Conservation (phyloP, 2,329 filamentous ascomycete species). For the Byssochlamys sp. region DNA sequence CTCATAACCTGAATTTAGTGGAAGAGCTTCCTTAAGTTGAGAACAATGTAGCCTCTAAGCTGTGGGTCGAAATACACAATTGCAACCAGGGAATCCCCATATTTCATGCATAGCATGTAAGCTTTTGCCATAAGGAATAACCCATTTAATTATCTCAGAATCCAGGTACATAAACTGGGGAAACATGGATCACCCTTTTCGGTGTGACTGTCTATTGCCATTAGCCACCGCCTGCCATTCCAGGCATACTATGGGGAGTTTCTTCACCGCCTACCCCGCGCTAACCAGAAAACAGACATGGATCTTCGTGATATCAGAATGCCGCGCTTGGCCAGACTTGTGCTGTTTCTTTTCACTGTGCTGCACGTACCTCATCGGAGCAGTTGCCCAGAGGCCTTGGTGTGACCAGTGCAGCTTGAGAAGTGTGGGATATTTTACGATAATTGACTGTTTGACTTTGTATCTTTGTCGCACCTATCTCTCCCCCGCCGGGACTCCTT, state of each 20-base stretch:
- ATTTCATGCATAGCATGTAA: not conserved
- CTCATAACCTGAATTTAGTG: no score
- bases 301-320: conserved; percentile 9
- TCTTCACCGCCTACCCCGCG: conserved; percentile 19
- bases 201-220: not conserved
- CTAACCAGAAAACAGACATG: conserved; percentile 12
- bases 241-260: not conserved
- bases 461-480: not conserved
- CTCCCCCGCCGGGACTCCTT: not conserved
- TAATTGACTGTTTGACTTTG: not conserved
- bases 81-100: not conserved
- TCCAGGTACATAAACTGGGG: not conserved
- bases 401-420: not conserved
- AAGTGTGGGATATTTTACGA: not conserved
- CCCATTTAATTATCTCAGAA: not conserved
- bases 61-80: not conserved
- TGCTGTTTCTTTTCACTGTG: not conserved
- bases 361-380: not conserved
- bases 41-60: not conserved
- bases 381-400: not conserved
- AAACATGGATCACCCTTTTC: not conserved
- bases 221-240: not conserved
- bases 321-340: not conserved
- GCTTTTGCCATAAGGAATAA: not conserved
- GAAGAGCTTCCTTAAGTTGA: no score